A percentile compares a stretch with the other conserved stretches of the same genome.
These are phyloP conservation scores for Venturia carpophila DNA, from an alignment of 2,329 filamentous ascomycete genomes.

Conservation along the genomic window DNA sequence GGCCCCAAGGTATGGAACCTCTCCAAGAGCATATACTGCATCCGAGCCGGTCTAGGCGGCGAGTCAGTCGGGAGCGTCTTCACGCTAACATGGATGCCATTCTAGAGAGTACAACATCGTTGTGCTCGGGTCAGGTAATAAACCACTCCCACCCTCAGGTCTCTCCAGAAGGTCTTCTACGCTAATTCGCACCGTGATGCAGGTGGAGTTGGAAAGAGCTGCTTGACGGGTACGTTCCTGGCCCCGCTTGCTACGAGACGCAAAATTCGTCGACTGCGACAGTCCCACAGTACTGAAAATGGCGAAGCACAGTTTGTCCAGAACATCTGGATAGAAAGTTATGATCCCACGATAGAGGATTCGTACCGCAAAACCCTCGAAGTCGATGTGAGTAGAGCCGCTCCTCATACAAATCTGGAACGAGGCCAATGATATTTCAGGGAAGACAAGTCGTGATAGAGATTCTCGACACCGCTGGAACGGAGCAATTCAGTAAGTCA, in stretches of 20 bases:
- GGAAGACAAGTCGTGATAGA: constrained; percentile 82
- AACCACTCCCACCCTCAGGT: constrained; percentile 23
- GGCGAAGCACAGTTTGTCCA: constrained; percentile 73
- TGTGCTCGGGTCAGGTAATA: constrained; percentile 34
- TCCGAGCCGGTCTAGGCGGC: neutral
- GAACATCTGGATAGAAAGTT: constrained; percentile 83
- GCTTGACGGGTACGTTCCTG: constrained; percentile 64
- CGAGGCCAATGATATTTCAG: constrained; percentile 36
- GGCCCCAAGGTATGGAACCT: constrained; percentile 17
- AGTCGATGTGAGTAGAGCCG: constrained; percentile 63
- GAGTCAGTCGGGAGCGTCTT: neutral
- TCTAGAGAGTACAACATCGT: constrained; percentile 36
- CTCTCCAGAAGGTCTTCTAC: constrained; percentile 17
- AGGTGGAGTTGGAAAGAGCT: constrained; percentile 90
- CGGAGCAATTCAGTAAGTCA: constrained; percentile 80
- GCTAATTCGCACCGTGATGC: constrained; percentile 22
- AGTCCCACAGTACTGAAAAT: constrained; percentile 11
- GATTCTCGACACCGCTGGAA: constrained; percentile 86
- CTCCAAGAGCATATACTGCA: neutral
- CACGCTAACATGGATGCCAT: constrained; percentile 7
- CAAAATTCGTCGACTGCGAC: constrained; percentile 21
- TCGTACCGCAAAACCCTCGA: constrained; percentile 55
- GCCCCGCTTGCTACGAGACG: constrained; percentile 14
- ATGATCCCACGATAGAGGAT: constrained; percentile 56
- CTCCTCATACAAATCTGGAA: constrained; percentile 19